A percentile compares a stretch with the other conserved stretches of the same genome.
phyloP scores from a whole-genome alignment of 2,329 filamentous ascomycete species.

The Colletotrichum tropicale region DNA sequence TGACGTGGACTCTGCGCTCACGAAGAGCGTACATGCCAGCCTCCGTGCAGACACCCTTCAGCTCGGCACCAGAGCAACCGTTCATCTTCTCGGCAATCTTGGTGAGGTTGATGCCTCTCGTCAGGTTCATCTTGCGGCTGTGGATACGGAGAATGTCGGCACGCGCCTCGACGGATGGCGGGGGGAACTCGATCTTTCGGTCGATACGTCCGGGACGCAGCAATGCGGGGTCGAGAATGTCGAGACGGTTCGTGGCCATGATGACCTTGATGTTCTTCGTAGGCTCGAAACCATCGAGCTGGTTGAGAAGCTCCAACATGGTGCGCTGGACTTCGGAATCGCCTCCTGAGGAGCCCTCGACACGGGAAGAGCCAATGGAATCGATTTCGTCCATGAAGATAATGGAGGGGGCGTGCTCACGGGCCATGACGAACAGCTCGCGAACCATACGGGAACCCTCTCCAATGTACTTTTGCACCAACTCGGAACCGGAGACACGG shows the following conservation, averaged over 20 bases:
- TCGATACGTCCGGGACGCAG: slow-evolving; percentile 97
- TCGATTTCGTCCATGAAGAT: slow-evolving; percentile 99
- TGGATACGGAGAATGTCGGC: slow-evolving; percentile 98
- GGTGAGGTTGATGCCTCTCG: slow-evolving; percentile 92
- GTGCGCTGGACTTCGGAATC: slow-evolving; percentile 98
- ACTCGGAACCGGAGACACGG: slow-evolving; percentile 90
- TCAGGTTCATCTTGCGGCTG: slow-evolving; percentile 97
- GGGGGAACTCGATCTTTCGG: slow-evolving; percentile 98
- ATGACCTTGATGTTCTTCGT: slow-evolving; percentile 99
- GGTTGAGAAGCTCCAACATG: slow-evolving; percentile 97
- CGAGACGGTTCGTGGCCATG: slow-evolving; percentile 98
- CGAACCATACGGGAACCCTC: slow-evolving; percentile 98
- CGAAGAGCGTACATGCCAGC: slow-evolving; percentile 97
- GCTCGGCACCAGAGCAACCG: slow-evolving; percentile 93
- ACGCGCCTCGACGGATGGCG: slow-evolving; percentile 92
- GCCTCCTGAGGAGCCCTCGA: slow-evolving; percentile 92
- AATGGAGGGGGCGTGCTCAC: slow-evolving; percentile 96
- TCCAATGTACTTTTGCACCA: slow-evolving; percentile 99
- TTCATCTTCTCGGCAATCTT: slow-evolving; percentile 99
- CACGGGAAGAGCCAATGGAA: slow-evolving; percentile 95
- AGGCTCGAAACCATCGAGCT: slow-evolving; percentile 97
- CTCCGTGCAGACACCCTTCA: slow-evolving; percentile 99
- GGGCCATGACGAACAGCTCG: slow-evolving; percentile 98
- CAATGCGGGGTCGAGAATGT: slow-evolving; percentile 94
- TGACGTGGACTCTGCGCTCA: slow-evolving; percentile 95